These are phyloP conservation scores for Pseudozyma thailandica DNA, from an alignment of 1,284 basidiomycete species.

Conservation along the genomic window DNA sequence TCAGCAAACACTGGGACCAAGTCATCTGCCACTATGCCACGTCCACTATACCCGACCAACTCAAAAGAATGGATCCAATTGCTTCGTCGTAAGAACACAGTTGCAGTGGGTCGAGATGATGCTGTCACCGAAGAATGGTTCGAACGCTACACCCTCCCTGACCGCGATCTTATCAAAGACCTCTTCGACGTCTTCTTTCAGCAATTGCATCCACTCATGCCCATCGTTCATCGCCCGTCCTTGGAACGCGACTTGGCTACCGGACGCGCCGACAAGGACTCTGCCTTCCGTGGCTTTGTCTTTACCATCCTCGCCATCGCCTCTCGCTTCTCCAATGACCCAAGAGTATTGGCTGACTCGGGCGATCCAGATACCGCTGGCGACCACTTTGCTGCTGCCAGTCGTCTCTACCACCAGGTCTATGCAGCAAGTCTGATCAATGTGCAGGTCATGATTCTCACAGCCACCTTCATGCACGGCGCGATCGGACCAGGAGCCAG, in stretches of 20 bases:
- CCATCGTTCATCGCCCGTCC: conserved; percentile 56
- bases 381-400: conserved; percentile 60
- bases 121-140: conserved; percentile 55
- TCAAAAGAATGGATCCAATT: conserved; percentile 59
- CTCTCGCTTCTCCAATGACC: conserved; percentile 55
- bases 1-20: conserved; percentile 2
- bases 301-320: conserved; percentile 61
- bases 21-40: conserved; percentile 12
- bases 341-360: conserved; percentile 50
- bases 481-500: conserved; percentile 54
- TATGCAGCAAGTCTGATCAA: conserved; percentile 61
- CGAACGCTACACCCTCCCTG: conserved; percentile 53
- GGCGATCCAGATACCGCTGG: conserved; percentile 53
- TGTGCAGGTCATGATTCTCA: conserved; percentile 59
- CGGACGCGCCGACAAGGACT: conserved; percentile 54
- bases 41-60: conserved; percentile 54
- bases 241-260: conserved; percentile 48
- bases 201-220: conserved; percentile 57
- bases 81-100: conserved; percentile 56
- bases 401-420: conserved; percentile 60
- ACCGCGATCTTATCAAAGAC: conserved; percentile 42
- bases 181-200: conserved; percentile 54
- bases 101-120: conserved; percentile 60
- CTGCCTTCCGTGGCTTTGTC: conserved; percentile 60
- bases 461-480: conserved; percentile 57